Evolutionary conservation across 139 green algal genomes (phyloP).

Genomic region (Picochlorum costavermella): DNA sequence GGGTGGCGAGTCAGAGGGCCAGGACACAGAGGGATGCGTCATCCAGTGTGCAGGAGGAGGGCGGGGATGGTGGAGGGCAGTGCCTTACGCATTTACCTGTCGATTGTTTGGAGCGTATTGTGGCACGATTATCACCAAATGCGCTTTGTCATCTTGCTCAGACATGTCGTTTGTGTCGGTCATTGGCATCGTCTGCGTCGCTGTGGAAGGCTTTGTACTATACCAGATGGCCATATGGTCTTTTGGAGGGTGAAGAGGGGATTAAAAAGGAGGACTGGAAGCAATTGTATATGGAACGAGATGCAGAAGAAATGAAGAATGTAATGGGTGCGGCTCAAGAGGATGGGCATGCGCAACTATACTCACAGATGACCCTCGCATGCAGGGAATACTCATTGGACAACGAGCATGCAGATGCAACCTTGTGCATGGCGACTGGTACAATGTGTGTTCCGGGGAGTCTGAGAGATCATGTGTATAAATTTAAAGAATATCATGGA

Average conservation of each 20-base stretch:
- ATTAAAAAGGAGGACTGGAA: constrained; percentile 4
- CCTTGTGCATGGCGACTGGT: constrained; percentile 3
- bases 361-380: constrained; percentile 15
- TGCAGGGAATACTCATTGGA: constrained; percentile 12
- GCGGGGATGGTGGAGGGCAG: background rate
- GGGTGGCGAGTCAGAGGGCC: no score
- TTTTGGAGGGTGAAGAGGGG: constrained; percentile 5
- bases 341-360: constrained; percentile 11
- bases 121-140: constrained; percentile 32
- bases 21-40: no score
- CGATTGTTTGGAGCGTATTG: constrained; percentile 25
- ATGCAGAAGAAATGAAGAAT: constrained; percentile 3
- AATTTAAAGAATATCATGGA: background rate
- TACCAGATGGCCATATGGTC: constrained; percentile 13
- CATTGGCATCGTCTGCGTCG: constrained; percentile 10
- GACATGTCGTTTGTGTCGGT: background rate
- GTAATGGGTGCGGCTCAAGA: background rate
- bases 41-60: background rate
- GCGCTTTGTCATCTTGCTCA: constrained; percentile 12
- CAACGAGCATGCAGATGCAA: background rate
- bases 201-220: constrained; percentile 36
- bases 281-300: constrained; percentile 20
- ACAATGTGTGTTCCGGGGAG: background rate
- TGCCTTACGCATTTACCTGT: background rate
- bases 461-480: background rate